These are phyloP conservation scores for Coniochaeta sp. DNA, from an alignment of 2,329 filamentous ascomycete species.

Conservation along the genomic window DNA sequence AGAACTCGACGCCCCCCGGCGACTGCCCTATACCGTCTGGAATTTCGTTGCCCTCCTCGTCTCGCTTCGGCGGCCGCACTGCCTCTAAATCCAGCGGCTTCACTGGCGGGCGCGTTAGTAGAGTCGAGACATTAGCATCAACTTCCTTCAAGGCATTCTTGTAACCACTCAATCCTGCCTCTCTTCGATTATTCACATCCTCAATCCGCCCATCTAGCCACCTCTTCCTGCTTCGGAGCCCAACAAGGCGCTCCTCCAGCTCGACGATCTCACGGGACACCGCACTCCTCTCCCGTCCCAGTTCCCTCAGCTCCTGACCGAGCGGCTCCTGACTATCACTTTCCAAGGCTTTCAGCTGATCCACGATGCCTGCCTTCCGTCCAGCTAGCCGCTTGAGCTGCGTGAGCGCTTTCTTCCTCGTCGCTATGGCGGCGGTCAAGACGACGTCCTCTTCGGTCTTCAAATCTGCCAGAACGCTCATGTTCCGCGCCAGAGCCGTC, in stretches of 20 bases:
- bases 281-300: constrained; percentile 44
- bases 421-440: constrained; percentile 46
- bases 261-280: constrained; percentile 58
- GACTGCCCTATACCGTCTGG: constrained; percentile 16
- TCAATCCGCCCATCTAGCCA: constrained; percentile 52
- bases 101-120: constrained; percentile 52
- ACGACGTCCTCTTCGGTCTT: constrained; percentile 62
- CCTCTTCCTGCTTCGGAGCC: constrained; percentile 52
- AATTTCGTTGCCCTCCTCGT: constrained; percentile 5
- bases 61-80: constrained; percentile 14
- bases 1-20: constrained; percentile 42
- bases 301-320: constrained; percentile 50
- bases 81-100: constrained; percentile 43
- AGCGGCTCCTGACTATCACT: constrained; percentile 49
- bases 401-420: constrained; percentile 49
- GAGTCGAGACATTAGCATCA: constrained; percentile 51
- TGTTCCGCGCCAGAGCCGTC: constrained; percentile 54
- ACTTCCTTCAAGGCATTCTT: constrained; percentile 58
- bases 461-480: constrained; percentile 55
- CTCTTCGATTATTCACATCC: constrained; percentile 56
- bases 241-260: constrained; percentile 55
- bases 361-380: constrained; percentile 39
- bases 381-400: constrained; percentile 46
- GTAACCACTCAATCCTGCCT: constrained; percentile 67
- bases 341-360: constrained; percentile 47